These are phyloP conservation scores for Elsinoe fawcettii DNA, from an alignment of 2,329 filamentous ascomycete species.

Conservation along the genomic window DNA sequence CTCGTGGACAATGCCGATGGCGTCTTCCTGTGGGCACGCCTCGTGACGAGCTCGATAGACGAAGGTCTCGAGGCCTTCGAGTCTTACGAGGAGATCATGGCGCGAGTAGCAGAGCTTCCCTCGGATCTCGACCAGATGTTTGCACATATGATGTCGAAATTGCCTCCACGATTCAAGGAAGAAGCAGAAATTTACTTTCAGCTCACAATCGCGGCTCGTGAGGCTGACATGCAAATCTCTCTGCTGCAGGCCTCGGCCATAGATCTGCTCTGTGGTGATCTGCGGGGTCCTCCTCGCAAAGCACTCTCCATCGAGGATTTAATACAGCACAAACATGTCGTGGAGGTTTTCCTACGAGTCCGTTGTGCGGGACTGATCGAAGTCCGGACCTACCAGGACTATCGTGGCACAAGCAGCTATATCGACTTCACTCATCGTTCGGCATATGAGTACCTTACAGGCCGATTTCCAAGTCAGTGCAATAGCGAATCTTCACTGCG, in stretches of 20 bases:
- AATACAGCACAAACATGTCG: background rate
- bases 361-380: background rate
- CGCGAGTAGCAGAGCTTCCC: background rate
- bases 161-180: background rate
- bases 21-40: background rate
- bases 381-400: background rate
- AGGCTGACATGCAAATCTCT: background rate
- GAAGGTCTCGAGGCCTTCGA: background rate
- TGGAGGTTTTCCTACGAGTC: background rate
- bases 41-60: background rate
- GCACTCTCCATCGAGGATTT: background rate
- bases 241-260: background rate
- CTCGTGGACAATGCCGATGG: background rate
- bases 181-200: background rate
- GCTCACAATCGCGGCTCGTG: background rate
- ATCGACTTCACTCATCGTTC: background rate
- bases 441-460: background rate
- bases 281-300: background rate
- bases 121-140: conserved; percentile 5
- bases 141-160: background rate
- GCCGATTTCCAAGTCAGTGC: background rate
- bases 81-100: background rate
- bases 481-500: background rate
- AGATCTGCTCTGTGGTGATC: background rate
- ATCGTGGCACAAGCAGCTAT: background rate